A percentile compares a stretch with the other conserved stretches of the same genome.
Evolutionary conservation across 2,329 filamentous ascomycete genomes (phyloP).

Genomic region (Epicoccum sorghinum): DNA sequence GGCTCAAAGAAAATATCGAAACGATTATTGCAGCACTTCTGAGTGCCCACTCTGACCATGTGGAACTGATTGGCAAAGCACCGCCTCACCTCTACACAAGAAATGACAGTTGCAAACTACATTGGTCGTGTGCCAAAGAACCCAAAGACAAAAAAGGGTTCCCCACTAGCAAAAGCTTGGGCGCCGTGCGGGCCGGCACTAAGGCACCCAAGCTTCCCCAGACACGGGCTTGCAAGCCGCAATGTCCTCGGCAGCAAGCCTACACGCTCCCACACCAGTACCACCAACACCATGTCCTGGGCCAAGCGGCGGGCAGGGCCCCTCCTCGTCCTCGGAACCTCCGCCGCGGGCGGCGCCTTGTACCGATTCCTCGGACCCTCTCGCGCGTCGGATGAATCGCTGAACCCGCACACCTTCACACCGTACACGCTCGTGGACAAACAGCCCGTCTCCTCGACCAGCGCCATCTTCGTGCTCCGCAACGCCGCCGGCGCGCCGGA

Average conservation of each 20-base stretch:
- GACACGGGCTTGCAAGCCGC: no score
- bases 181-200: slow-evolving; percentile 1
- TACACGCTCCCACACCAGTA: not conserved
- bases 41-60: no score
- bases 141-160: not conserved
- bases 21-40: no score
- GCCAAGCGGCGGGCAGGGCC: slow-evolving; percentile 37
- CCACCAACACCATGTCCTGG: slow-evolving; percentile 32
- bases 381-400: slow-evolving; percentile 33
- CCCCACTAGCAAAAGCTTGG: not conserved
- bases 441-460: slow-evolving; percentile 68
- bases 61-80: no score
- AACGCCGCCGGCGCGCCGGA: slow-evolving; percentile 42
- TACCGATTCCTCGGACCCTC: slow-evolving; percentile 39
- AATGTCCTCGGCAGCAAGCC: no score
- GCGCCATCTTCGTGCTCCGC: slow-evolving; percentile 70
- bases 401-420: slow-evolving; percentile 68
- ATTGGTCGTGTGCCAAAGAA: not conserved
- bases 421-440: slow-evolving; percentile 69
- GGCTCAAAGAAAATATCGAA: no score
- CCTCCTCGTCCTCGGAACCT: slow-evolving; percentile 41
- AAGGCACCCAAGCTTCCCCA: slow-evolving; percentile 4
- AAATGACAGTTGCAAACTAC: no score
- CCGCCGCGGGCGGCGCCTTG: slow-evolving; percentile 41
- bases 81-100: no score